Evolutionary conservation across 495 filamentous ascomycete genomes (phyloP), one percentile per base, ranked within the genome.

Genomic region (Chaetomium fimeti): DNA sequence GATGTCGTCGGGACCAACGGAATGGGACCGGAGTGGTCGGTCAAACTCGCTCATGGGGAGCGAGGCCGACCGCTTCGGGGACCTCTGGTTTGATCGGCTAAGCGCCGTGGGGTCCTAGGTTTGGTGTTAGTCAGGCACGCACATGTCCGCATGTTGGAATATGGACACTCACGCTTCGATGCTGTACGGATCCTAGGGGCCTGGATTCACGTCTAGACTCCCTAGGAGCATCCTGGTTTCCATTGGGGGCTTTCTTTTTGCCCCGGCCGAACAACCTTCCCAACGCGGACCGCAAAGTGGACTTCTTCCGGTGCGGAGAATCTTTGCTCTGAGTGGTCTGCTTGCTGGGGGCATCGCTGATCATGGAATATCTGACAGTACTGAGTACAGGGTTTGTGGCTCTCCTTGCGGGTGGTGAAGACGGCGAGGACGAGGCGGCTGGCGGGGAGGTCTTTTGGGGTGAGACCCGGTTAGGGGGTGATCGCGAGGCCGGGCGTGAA

Each of bases 41-140:
- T 82, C 78, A 27, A 76, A 80, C 69, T 85, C 82, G 54, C 77
- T 84, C 62, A 85, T 76, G 28, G 83, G 82, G 12, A 83, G 63
- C 4, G 83, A 84, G 2, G 74, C 78, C 3, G 82, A 83, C 40
- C 81, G 79, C 63, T 82, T 77, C 6, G 78, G 71, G 13, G 76
- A 75, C 56, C 29, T 66, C 55, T 77, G 70, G 18, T 68, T 73
- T 9, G 68, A 53, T 51, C 72, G 71, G 38, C 66, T 71, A 12
- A 79, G 66, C n/a, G 77, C 74, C 18, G 71, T 70, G 2, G 77
- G 76, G 59, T 82, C 82, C 83, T 85, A 54, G 11, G 11, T 27
- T 52, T 28, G 32, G 25, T 57, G 56, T 20, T n/a, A 60, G 32
- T 20, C 32, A 27, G 22, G 9, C 27, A 24, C 8, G 22, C 3